Conservation (phyloP, 148 eudicot species). For the Mesembryanthemum crystallinum region DNA sequence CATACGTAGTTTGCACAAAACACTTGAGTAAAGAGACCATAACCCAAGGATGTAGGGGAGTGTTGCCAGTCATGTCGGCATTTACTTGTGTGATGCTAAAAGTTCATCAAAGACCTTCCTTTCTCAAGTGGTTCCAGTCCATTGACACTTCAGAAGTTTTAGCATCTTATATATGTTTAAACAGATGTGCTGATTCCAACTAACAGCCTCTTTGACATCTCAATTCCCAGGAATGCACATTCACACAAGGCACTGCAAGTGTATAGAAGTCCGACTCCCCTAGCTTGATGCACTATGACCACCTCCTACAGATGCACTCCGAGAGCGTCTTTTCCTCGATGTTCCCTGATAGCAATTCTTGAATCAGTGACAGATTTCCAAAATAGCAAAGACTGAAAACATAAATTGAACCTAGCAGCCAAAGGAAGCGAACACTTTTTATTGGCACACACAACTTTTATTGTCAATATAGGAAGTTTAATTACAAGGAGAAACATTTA, state of each 20-base stretch:
- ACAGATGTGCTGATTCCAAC: neutral
- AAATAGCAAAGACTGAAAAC: neutral
- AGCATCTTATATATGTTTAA: neutral
- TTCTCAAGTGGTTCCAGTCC: neutral
- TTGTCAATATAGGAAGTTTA: neutral
- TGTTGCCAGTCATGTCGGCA: no score
- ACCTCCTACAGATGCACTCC: slow-evolving; percentile 51
- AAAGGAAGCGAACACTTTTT: neutral
- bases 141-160: neutral
- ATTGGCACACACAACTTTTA: neutral
- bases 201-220: slow-evolving; percentile 3
- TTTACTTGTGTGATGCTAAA: neutral
- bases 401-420: neutral
- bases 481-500: neutral
- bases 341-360: slow-evolving; percentile 31
- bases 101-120: neutral
- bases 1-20: no score
- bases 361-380: neutral
- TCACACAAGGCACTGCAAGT: neutral
- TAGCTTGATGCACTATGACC: slow-evolving; percentile 32
- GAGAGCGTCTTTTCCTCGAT: slow-evolving; percentile 64
- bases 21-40: no score
- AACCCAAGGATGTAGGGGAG: no score
- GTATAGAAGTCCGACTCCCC: slow-evolving; percentile 5
- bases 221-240: neutral